These are phyloP conservation scores for Arctium lappa DNA, from an alignment of 129 eudicot genomes.

Conservation along the genomic window DNA sequence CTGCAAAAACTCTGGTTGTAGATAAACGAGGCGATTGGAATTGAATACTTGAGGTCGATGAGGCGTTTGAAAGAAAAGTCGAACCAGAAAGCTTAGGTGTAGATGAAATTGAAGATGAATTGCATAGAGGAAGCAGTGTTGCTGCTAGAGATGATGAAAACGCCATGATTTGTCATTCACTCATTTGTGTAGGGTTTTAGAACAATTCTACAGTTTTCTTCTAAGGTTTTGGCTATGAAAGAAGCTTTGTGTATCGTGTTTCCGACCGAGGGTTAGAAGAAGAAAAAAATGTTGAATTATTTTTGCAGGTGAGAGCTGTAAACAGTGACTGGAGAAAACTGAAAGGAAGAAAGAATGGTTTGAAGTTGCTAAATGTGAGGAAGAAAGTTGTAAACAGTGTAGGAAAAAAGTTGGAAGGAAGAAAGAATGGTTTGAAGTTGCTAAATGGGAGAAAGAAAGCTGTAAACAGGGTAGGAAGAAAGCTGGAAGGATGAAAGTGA, in stretches of 20 bases:
- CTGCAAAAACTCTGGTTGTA: constrained; percentile 33
- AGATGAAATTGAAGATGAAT: constrained; percentile 48
- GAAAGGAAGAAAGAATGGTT: too few relatives aligned
- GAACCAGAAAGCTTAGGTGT: constrained; percentile 37
- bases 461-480: too few relatives aligned
- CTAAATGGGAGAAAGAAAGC: too few relatives aligned
- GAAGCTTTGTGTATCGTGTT: neutral
- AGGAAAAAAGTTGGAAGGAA: too few relatives aligned
- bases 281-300: too few relatives aligned
- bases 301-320: too few relatives aligned
- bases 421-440: too few relatives aligned
- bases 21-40: constrained; percentile 30
- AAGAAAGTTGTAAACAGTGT: too few relatives aligned
- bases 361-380: too few relatives aligned
- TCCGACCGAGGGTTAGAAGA: constrained; percentile 28
- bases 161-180: constrained; percentile 56
- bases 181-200: neutral
- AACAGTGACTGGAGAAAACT: too few relatives aligned
- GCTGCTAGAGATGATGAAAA: constrained; percentile 57
- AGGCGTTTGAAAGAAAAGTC: constrained; percentile 25
- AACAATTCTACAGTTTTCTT: neutral
- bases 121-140: constrained; percentile 45
- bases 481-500: too few relatives aligned
- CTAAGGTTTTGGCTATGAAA: constrained; percentile 16
- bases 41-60: constrained; percentile 23